These are phyloP conservation scores for Colletotrichum chrysophilum DNA, from an alignment of 2,329 filamentous ascomycete species.

Conservation along the genomic window DNA sequence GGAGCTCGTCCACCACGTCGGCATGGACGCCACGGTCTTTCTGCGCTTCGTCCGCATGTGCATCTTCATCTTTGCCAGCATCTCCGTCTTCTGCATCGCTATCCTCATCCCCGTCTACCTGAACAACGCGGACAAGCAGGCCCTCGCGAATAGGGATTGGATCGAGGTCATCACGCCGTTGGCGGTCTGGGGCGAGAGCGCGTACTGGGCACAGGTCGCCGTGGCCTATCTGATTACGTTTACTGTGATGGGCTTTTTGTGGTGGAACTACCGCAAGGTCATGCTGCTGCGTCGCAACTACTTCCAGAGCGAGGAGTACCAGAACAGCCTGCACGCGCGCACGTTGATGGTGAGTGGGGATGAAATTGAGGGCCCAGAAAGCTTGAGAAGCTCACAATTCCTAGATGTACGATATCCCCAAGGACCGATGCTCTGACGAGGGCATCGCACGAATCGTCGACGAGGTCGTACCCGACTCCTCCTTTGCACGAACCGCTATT, in stretches of 20 bases:
- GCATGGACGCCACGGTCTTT: slow-evolving; percentile 91
- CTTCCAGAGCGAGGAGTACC: slow-evolving; percentile 87
- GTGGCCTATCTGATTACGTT: slow-evolving; percentile 72
- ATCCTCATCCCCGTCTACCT: slow-evolving; percentile 86
- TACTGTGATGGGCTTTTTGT: slow-evolving; percentile 81
- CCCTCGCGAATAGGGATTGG: slow-evolving; percentile 43
- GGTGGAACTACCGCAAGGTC: slow-evolving; percentile 86
- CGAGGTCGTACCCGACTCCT: slow-evolving; percentile 76
- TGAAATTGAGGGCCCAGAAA: neutral
- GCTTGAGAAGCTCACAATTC: slow-evolving; percentile 21
- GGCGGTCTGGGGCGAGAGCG: slow-evolving; percentile 51
- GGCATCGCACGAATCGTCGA: slow-evolving; percentile 87
- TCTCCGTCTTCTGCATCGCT: slow-evolving; percentile 75
- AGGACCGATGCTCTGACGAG: slow-evolving; percentile 79
- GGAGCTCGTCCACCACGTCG: slow-evolving; percentile 79
- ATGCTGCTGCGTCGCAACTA: slow-evolving; percentile 75
- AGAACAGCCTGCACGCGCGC: slow-evolving; percentile 81
- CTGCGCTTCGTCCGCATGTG: slow-evolving; percentile 90
- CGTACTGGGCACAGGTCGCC: slow-evolving; percentile 65
- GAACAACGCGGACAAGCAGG: slow-evolving; percentile 45
- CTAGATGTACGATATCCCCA: slow-evolving; percentile 85
- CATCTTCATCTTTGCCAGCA: slow-evolving; percentile 81
- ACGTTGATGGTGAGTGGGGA: slow-evolving; percentile 64
- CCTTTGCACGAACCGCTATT: slow-evolving; percentile 80
- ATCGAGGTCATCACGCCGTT: slow-evolving; percentile 65